A percentile compares a stretch with the other conserved stretches of the same genome.
Conservation (phyloP, 1,284 basidiomycete species). For the Bjerkandera adusta region DNA sequence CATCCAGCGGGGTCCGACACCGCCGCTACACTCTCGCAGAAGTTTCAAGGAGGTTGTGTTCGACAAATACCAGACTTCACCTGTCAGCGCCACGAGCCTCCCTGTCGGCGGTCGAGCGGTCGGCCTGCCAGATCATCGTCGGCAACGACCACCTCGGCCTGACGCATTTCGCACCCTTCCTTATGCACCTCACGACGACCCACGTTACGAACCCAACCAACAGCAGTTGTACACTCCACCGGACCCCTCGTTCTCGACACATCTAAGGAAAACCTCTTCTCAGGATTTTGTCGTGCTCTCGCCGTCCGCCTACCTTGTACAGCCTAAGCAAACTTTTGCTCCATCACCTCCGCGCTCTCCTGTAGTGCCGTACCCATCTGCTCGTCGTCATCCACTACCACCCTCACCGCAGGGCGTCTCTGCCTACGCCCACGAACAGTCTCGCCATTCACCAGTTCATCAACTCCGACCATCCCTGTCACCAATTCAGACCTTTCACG, state of each 20-base stretch:
- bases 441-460: no score
- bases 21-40: constrained; percentile 6
- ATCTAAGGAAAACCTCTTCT: no score
- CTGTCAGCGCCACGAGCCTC: not conserved
- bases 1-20: constrained; percentile 3
- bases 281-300: no score
- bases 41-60: constrained; percentile 15
- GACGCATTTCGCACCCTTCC: constrained; percentile 12
- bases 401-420: constrained; percentile 1
- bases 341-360: constrained; percentile 5
- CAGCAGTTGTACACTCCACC: not conserved
- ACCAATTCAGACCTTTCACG: not conserved
- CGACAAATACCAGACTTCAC: constrained; percentile 5
- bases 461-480: constrained; percentile 7
- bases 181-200: not conserved
- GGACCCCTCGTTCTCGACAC: not conserved
- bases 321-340: no score
- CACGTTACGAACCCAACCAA: not conserved
- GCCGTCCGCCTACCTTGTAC: no score
- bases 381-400: not conserved
- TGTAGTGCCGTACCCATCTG: not conserved
- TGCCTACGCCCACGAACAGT: no score
- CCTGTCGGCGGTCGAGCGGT: not conserved
- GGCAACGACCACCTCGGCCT: constrained; percentile 18
- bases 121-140: constrained; percentile 16